Evolutionary conservation across 306 rosid genomes (phyloP).

Genomic region (Sophora flavescens): DNA sequence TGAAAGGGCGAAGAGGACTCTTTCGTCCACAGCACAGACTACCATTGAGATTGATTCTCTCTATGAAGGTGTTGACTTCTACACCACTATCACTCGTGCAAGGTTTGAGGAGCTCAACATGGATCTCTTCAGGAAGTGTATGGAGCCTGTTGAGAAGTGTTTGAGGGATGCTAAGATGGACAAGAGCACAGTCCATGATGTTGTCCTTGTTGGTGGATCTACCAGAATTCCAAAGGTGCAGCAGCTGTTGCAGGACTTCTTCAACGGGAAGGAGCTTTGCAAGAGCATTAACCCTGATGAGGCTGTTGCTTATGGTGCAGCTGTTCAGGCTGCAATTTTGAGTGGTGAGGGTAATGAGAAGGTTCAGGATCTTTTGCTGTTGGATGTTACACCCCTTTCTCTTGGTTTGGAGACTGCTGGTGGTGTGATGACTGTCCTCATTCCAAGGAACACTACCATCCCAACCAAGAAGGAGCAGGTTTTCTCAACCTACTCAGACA

Average conservation of each 20-base stretch:
- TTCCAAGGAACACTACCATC: constrained; percentile 74
- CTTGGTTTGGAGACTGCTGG: constrained; percentile 65
- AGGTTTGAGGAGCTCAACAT: constrained; percentile 79
- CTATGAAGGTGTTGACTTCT: constrained; percentile 69
- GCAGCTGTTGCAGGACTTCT: constrained; percentile 72
- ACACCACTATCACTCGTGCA: constrained; percentile 72
- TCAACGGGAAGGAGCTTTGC: constrained; percentile 78
- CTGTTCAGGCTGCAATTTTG: constrained; percentile 76
- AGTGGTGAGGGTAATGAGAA: constrained; percentile 75
- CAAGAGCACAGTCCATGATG: constrained; percentile 64
- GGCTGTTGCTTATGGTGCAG: constrained; percentile 83
- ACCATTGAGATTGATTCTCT: constrained; percentile 73
- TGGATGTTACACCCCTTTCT: constrained; percentile 75
- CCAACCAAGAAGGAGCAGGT: constrained; percentile 79
- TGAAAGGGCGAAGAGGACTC: constrained; percentile 77
- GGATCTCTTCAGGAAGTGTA: constrained; percentile 77
- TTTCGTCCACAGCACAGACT: constrained; percentile 79
- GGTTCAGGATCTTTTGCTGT: constrained; percentile 68
- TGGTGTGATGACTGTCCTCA: constrained; percentile 71
- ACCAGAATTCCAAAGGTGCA: constrained; percentile 81
- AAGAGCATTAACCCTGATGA: constrained; percentile 80
- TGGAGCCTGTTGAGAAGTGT: constrained; percentile 82
- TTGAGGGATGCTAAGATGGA: constrained; percentile 80
- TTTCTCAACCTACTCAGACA: constrained; percentile 72
- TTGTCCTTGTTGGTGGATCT: constrained; percentile 78